Evolutionary conservation across 1,139 yeast genomes (phyloP).

Genomic region (Suhomyces wounanorum): DNA sequence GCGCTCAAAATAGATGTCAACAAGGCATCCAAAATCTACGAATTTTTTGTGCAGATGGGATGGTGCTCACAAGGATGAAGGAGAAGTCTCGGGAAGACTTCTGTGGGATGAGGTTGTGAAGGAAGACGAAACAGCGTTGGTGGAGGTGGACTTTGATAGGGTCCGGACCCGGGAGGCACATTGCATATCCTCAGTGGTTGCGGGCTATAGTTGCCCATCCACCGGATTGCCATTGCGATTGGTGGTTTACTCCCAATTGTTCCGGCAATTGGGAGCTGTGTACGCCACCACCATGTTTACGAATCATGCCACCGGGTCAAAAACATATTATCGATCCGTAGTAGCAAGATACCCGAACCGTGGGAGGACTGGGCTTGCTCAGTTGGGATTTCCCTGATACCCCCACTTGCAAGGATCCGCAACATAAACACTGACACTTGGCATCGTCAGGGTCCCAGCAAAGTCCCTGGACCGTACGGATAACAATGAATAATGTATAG

Average conservation of each 20-base stretch:
- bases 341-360: neutral
- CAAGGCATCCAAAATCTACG: slow-evolving; percentile 86
- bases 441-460: too few species aligned
- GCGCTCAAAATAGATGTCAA: slow-evolving; percentile 80
- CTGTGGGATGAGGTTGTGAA: neutral
- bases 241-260: neutral
- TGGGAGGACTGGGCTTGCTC: neutral
- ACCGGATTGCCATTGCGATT: neutral
- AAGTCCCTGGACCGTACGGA: too few species aligned
- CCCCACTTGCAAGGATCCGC: too few species aligned
- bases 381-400: too few species aligned
- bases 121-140: too few species aligned
- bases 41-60: slow-evolving; percentile 87
- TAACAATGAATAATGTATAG: too few species aligned
- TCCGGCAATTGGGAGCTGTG: neutral
- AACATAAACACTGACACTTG: too few species aligned
- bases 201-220: neutral
- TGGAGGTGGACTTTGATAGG: too few species aligned
- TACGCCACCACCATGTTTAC: neutral
- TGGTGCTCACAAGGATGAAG: slow-evolving; percentile 62
- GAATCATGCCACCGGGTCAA: slow-evolving; percentile 6
- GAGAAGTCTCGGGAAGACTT: slow-evolving; percentile 1
- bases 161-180: too few species aligned
- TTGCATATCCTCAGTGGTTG: neutral
- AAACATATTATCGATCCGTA: neutral